Base-by-base conservation (phyloP, 257 asterid species). In the Solanum medicagineum region DNA sequence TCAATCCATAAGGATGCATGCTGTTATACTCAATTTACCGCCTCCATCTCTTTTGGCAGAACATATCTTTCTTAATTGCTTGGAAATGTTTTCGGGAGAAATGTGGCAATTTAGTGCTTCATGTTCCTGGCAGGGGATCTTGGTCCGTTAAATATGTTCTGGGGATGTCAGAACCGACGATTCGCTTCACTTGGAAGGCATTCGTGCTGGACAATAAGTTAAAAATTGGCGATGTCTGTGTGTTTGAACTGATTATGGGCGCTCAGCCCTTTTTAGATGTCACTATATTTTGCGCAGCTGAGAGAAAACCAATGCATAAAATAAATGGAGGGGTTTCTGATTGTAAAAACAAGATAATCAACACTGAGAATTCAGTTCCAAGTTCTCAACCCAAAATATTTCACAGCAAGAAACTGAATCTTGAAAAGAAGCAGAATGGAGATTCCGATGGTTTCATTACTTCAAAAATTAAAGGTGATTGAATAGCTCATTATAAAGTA, bases 181-280 rank as follows among this genome's bases (percentile, higher is more conserved):
- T 22, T 10, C 1, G 14, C 7, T 0, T 42, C 4, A 85, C 81
- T 1, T 88, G 88, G 90, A 69, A 3, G 79, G 19, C 20, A 32
- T 88, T 88, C 9, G 85, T 20, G 12, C 15, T 0, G 14, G 87
- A 86, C 40, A 88, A 81, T 84, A 36, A 6, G 19, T 81, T 86
- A 15, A 63, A 60, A 24, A 44, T 22, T 7, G 87, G 86, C 1
- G 90, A 88, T 26, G 86, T 49, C 10, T 88, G 86, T 47, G 57
- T 86, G 36, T 73, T 88, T 81, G 79, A 84, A 81, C 22, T 81
- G 44, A 49, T 20, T 47, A 15, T 62, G 45, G 66, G 29, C 15
- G 7, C 80, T 71, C 24, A 42, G 16, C 55, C 19, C 32, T 15
- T 40, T 69, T 1, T 71, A 71, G 32, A 71, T 71, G 36, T 71